A percentile compares a stretch with the other conserved stretches of the same genome.
These are phyloP conservation scores for Trametes cinnabarina DNA, from an alignment of 768 basidiomycete species.

Conservation along the genomic window DNA sequence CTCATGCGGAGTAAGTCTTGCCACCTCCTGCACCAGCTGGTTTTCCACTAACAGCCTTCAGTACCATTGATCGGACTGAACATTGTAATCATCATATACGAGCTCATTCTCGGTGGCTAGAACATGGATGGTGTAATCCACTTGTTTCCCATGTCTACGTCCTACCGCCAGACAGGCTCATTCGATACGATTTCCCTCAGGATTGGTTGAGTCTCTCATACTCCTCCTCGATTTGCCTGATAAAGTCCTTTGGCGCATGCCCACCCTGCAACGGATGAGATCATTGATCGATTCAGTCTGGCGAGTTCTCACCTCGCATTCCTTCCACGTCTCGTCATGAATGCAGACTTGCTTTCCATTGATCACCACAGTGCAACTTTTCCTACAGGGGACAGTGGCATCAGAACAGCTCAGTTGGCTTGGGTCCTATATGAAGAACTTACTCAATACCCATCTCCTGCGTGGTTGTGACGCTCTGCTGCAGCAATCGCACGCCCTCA, in stretches of 20 bases:
- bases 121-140: constrained; percentile 17
- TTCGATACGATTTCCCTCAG: not conserved
- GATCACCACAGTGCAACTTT: constrained; percentile 87
- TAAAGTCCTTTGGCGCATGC: constrained; percentile 72
- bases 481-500: constrained; percentile 65
- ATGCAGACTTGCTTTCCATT: constrained; percentile 66
- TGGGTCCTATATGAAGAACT: constrained; percentile 17
- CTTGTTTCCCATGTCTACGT: not conserved
- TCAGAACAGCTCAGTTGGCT: not conserved
- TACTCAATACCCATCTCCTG: constrained; percentile 56
- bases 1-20: constrained; percentile 88
- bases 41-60: constrained; percentile 34
- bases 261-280: constrained; percentile 51
- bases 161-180: too few species aligned
- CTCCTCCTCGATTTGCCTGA: constrained; percentile 71
- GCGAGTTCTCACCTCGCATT: constrained; percentile 61
- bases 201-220: constrained; percentile 59
- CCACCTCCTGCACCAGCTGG: constrained; percentile 1
- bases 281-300: not conserved
- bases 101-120: constrained; percentile 65
- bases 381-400: constrained; percentile 40
- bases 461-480: constrained; percentile 51
- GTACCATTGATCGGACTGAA: constrained; percentile 92
- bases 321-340: constrained; percentile 74
- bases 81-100: constrained; percentile 82